phyloP scores from a whole-genome alignment of 2,329 filamentous ascomycete genomes.

The Phymatotrichopsis omnivora region DNA sequence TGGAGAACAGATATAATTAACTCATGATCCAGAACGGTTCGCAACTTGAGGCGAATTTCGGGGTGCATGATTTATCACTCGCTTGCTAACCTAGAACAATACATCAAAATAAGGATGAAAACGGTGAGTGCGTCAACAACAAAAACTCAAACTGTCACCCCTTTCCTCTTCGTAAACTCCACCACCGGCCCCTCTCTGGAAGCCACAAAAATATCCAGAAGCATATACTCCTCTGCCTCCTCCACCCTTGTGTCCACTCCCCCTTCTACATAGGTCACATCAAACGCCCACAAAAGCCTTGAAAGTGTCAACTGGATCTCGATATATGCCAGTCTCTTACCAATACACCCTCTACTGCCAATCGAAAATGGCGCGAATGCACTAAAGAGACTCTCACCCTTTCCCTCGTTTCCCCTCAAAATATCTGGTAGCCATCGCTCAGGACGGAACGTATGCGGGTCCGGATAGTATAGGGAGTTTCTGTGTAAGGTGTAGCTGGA shows the following conservation, averaged over 20 bases:
- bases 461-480: constrained; percentile 51
- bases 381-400: constrained; percentile 46
- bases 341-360: constrained; percentile 61
- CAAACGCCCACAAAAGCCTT: constrained; percentile 51
- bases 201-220: constrained; percentile 63
- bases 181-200: constrained; percentile 61
- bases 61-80: no score
- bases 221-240: constrained; percentile 69
- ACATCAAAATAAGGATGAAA: no score
- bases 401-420: constrained; percentile 37
- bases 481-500: constrained; percentile 61
- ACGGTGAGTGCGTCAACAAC: no score
- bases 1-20: no score
- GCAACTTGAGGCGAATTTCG: no score
- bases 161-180: constrained; percentile 46
- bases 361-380: constrained; percentile 68
- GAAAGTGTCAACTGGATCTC: constrained; percentile 57
- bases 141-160: no score
- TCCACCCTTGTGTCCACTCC: no score
- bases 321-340: constrained; percentile 57
- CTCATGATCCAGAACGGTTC: no score
- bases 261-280: constrained; percentile 38
- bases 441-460: constrained; percentile 49
- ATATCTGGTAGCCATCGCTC: constrained; percentile 52
- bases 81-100: no score